These are phyloP conservation scores for Termitomyces eurrhizus DNA, from an alignment of 768 basidiomycete species.

Conservation along the genomic window DNA sequence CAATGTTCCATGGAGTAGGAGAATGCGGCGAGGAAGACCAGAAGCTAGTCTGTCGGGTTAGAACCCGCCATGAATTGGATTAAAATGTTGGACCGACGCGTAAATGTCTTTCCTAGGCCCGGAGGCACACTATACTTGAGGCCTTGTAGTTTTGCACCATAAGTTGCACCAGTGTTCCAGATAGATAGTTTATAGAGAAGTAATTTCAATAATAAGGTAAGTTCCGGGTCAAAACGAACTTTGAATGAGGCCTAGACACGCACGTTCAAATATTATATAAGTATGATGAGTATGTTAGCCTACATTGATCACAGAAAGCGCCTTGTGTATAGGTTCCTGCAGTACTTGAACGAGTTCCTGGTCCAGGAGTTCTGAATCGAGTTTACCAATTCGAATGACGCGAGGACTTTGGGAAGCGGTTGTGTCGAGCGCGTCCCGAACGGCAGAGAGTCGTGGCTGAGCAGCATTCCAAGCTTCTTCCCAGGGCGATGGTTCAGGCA, in stretches of 20 bases:
- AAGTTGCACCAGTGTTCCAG: conserved; percentile 77
- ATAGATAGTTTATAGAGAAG: conserved; percentile 78
- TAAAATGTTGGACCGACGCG: conserved; percentile 32
- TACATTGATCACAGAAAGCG: conserved; percentile 67
- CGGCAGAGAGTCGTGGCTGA: conserved; percentile 47
- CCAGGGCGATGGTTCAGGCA: conserved; percentile 33
- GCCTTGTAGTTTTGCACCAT: conserved; percentile 81
- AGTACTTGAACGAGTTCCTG: conserved; percentile 80
- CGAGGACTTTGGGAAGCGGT: conserved; percentile 33
- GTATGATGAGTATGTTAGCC: neutral
- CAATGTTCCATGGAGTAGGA: conserved; percentile 65
- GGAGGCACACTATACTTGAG: conserved; percentile 50
- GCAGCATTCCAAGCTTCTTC: conserved; percentile 64
- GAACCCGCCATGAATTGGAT: conserved; percentile 2
- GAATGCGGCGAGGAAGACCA: conserved; percentile 55
- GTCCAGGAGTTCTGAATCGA: conserved; percentile 90
- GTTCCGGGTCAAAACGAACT: conserved; percentile 68
- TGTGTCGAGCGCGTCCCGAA: conserved; percentile 37
- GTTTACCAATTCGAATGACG: conserved; percentile 81
- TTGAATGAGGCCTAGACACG: conserved; percentile 50
- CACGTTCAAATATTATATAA: conserved; percentile 12
- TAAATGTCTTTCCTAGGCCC: conserved; percentile 17
- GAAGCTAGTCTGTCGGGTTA: conserved; percentile 42
- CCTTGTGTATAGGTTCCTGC: conserved; percentile 74
- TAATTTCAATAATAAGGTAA: conserved; percentile 65